These are phyloP conservation scores for Hygrophila difformis DNA, from an alignment of 257 asterid genomes.

Conservation along the genomic window DNA sequence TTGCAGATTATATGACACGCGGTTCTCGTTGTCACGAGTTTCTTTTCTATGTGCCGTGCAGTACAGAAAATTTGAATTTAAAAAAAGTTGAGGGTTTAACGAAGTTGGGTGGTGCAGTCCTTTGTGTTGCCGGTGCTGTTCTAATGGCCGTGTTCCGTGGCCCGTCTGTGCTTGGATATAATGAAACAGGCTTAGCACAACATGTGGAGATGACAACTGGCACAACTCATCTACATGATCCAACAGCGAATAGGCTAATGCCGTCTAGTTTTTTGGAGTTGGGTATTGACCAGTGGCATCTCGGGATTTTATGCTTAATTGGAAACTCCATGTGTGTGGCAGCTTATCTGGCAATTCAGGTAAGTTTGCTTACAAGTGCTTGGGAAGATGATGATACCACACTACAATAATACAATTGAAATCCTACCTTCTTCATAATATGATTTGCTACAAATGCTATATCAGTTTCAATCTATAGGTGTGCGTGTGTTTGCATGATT, in stretches of 20 bases:
- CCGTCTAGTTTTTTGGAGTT: conserved; percentile 46
- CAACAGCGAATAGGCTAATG: conserved; percentile 71
- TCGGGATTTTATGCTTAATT: conserved; percentile 80
- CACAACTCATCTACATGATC: conserved; percentile 80
- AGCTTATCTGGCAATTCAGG: conserved; percentile 83
- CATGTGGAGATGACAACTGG: conserved; percentile 45
- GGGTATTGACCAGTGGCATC: conserved; percentile 77
- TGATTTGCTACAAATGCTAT: no score
- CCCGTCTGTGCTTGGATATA: conserved; percentile 63
- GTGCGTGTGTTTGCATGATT: background rate
- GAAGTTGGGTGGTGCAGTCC: conserved; percentile 80
- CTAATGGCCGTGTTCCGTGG: conserved; percentile 87
- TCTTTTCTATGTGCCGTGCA: conserved; percentile 46
- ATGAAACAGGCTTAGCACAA: conserved; percentile 56
- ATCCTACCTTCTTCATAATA: background rate
- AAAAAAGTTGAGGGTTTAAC: conserved; percentile 72
- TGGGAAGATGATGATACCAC: conserved; percentile 2
- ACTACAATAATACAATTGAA: background rate
- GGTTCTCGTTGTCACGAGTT: conserved; percentile 14
- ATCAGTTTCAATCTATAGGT: no score
- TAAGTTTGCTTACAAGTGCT: conserved; percentile 20
- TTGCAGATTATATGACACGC: no score
- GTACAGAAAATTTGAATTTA: conserved; percentile 79
- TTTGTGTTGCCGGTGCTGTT: conserved; percentile 85
- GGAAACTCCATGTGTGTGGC: conserved; percentile 98